Conservation (phyloP, 2,329 filamentous ascomycete species). For the Xylariaceae sp. region DNA sequence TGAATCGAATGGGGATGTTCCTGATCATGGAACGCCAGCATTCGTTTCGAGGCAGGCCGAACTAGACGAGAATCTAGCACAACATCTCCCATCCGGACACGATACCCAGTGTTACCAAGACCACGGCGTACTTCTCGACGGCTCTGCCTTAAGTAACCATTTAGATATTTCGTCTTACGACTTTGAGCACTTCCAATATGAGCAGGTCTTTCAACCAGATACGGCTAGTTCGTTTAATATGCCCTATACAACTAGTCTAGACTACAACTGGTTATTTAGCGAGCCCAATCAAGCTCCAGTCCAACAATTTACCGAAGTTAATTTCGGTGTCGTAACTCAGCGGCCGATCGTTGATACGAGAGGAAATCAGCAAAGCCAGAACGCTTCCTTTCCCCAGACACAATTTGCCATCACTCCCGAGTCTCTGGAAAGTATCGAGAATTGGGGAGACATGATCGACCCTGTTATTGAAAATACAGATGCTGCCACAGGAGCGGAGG, state of each 20-base stretch:
- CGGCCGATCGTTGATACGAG: not conserved
- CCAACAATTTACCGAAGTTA: constrained; percentile 2
- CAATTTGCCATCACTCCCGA: constrained; percentile 8
- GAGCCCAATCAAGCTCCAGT: constrained; percentile 42
- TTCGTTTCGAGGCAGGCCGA: not conserved
- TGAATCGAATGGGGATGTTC: constrained; percentile 15
- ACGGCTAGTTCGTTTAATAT: constrained; percentile 70
- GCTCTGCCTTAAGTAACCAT: constrained; percentile 18
- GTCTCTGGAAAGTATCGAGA: constrained; percentile 7
- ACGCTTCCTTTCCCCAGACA: not conserved
- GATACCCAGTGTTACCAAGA: constrained; percentile 7
- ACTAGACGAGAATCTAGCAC: not conserved
- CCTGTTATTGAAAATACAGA: not conserved
- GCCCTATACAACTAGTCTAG: constrained; percentile 66
- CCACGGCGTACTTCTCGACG: constrained; percentile 24
- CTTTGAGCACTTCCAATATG: constrained; percentile 44
- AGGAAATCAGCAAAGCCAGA: not conserved
- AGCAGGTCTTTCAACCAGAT: constrained; percentile 64
- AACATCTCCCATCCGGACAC: not conserved
- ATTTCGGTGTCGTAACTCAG: not conserved
- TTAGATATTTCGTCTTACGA: constrained; percentile 7
- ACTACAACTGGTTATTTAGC: constrained; percentile 69
- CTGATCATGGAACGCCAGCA: not conserved
- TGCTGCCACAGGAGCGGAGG: not conserved
- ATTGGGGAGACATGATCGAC: not conserved